Percentiles rank a stretch among this genome's conserved stretches.
Conservation (phyloP, 805 yeast species). For the Naumovozyma baii region DNA sequence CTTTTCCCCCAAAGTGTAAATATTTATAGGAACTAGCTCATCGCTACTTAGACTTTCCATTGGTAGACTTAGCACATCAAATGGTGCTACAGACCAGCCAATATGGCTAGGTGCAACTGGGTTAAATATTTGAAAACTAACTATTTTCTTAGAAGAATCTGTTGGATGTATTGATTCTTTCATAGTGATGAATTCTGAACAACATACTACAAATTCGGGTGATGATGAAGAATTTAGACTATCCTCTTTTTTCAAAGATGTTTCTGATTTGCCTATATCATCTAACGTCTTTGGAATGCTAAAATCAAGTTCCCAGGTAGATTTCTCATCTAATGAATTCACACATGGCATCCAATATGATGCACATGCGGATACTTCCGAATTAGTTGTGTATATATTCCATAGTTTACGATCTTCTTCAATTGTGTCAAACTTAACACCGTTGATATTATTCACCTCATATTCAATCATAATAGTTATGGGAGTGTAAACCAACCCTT, state of each 20-base stretch:
- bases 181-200: conserved; percentile 59
- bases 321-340: conserved; percentile 77
- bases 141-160: conserved; percentile 66
- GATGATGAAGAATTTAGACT: conserved; percentile 22
- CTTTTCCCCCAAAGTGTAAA: conserved; percentile 46
- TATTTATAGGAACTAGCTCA: conserved; percentile 43
- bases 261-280: conserved; percentile 43
- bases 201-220: conserved; percentile 51
- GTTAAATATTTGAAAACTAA: conserved; percentile 60
- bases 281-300: conserved; percentile 71
- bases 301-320: conserved; percentile 88
- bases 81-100: conserved; percentile 92
- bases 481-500: conserved; percentile 59
- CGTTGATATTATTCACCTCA: conserved; percentile 55
- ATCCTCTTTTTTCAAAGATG: conserved; percentile 26
- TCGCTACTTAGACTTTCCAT: conserved; percentile 24
- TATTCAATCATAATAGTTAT: conserved; percentile 62
- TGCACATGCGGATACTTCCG: conserved; percentile 69
- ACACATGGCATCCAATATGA: conserved; percentile 98
- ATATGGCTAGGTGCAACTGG: conserved; percentile 91
- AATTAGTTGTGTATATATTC: conserved; percentile 81
- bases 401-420: conserved; percentile 39
- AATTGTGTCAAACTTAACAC: conserved; percentile 56
- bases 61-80: conserved; percentile 41
- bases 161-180: conserved; percentile 68